A percentile compares a stretch with the other conserved stretches of the same genome.
Conservation (phyloP, 2,329 filamentous ascomycete species). For the Colletotrichum ledebouriae region DNA sequence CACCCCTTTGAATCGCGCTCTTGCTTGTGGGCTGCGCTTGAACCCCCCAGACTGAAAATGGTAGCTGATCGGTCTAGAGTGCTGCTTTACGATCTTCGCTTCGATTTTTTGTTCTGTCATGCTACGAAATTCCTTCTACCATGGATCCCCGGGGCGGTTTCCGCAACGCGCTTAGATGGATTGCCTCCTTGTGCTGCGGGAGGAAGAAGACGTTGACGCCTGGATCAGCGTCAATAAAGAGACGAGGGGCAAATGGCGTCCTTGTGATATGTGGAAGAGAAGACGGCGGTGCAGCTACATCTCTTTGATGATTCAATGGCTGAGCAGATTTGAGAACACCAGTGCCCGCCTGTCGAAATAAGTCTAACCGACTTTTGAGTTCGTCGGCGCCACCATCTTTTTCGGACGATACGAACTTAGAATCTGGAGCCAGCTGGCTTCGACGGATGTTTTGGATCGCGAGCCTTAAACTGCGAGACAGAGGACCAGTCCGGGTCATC, state of each 20-base stretch:
- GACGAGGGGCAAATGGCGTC: conserved; percentile 4
- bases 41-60: too few species aligned
- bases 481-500: not conserved
- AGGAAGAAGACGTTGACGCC: conserved; percentile 11
- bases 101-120: too few species aligned
- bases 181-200: not conserved
- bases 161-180: not conserved
- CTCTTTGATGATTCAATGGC: conserved; percentile 32
- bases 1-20: too few species aligned
- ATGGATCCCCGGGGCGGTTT: too few species aligned
- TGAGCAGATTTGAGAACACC: conserved; percentile 1
- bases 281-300: not conserved
- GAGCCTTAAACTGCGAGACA: conserved; percentile 18
- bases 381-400: conserved; percentile 3
- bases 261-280: conserved; percentile 16
- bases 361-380: conserved; percentile 1
- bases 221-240: conserved; percentile 1
- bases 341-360: not conserved
- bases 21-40: too few species aligned
- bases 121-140: too few species aligned
- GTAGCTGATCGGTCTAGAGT: too few species aligned
- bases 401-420: conserved; percentile 2
- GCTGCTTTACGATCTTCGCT: too few species aligned
- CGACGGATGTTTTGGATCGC: not conserved
- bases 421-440: conserved; percentile 9